Conservation (phyloP, 2,329 filamentous ascomycete genomes). For the Bipolaris cookei region DNA sequence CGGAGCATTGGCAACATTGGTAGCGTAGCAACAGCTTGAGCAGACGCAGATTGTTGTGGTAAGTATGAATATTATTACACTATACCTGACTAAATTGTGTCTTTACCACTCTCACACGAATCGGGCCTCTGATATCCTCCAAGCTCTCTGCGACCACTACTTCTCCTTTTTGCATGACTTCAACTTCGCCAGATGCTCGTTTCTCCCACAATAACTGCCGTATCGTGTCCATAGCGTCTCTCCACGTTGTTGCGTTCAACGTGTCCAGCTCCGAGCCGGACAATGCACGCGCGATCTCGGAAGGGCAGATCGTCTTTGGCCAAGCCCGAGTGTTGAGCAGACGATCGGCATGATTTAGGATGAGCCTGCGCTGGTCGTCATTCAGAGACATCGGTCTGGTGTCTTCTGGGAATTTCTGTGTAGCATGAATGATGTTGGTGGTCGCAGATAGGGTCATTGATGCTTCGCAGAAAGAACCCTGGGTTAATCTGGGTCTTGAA, state of each 20-base stretch:
- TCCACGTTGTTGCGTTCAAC: slow-evolving; percentile 48
- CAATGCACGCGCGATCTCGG: slow-evolving; percentile 58
- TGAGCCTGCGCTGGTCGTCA: slow-evolving; percentile 22
- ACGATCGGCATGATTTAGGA: slow-evolving; percentile 28
- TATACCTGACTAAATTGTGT: background rate
- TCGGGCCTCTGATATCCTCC: slow-evolving; percentile 55
- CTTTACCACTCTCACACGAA: slow-evolving; percentile 49
- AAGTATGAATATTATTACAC: background rate
- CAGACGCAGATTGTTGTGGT: slow-evolving; percentile 13
- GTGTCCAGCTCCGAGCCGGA: slow-evolving; percentile 48
- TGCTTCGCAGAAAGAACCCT: background rate
- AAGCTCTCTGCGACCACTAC: slow-evolving; percentile 44
- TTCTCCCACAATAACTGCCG: slow-evolving; percentile 53
- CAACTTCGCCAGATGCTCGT: slow-evolving; percentile 51
- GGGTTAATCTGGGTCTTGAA: slow-evolving; percentile 6
- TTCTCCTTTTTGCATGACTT: slow-evolving; percentile 58
- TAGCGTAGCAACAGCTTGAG: slow-evolving; percentile 5
- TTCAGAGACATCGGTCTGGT: slow-evolving; percentile 26
- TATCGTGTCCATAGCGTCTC: slow-evolving; percentile 56
- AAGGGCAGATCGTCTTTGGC: slow-evolving; percentile 62
- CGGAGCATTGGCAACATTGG: slow-evolving; percentile 2
- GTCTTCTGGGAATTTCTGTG: background rate
- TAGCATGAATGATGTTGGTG: background rate
- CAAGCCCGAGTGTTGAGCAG: slow-evolving; percentile 43
- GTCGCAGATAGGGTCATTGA: slow-evolving; percentile 1